Conservation (phyloP, 768 basidiomycete species). For the Agaricus blazei region DNA sequence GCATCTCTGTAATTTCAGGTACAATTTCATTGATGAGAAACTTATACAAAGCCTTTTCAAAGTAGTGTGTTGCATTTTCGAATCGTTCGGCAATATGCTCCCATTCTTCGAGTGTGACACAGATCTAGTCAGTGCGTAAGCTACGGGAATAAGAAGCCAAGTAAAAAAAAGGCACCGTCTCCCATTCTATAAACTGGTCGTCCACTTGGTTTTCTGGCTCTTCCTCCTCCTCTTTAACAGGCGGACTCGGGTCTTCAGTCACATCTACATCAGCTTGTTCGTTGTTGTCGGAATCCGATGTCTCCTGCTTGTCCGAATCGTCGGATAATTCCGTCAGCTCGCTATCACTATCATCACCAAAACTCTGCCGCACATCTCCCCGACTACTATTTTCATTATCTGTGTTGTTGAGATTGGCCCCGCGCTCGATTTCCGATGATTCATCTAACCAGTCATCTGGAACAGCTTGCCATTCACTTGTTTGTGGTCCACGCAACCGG, state of each 20-base stretch:
- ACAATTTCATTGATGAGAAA: conserved; percentile 60
- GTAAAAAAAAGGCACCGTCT: conserved; percentile 57
- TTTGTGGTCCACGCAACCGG: conserved; percentile 49
- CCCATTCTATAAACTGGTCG: conserved; percentile 76
- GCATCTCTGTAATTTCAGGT: conserved; percentile 62
- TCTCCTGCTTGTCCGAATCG: conserved; percentile 21
- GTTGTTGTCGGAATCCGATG: neutral
- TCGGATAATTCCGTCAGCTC: conserved; percentile 74
- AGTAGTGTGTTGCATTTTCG: conserved; percentile 68
- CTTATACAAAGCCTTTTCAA: conserved; percentile 77
- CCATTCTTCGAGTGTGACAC: conserved; percentile 82
- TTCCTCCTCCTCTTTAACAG: conserved; percentile 10
- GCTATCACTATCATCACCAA: conserved; percentile 51
- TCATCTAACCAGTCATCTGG: conserved; percentile 69
- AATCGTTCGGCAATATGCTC: conserved; percentile 73
- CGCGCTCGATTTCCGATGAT: neutral
- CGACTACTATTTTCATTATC: conserved; percentile 4
- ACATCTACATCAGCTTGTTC: conserved; percentile 6
- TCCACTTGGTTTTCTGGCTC: conserved; percentile 2
- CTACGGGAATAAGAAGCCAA: neutral
- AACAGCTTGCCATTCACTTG: conserved; percentile 77
- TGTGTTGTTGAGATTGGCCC: neutral
- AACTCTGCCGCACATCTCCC: conserved; percentile 36
- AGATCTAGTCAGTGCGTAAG: conserved; percentile 49
- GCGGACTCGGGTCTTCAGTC: conserved; percentile 5